Evolutionary conservation across 2,329 filamentous ascomycete genomes (phyloP), one percentile per base, ranked within the genome.

Genomic region (Orbilia ellipsospora): DNA sequence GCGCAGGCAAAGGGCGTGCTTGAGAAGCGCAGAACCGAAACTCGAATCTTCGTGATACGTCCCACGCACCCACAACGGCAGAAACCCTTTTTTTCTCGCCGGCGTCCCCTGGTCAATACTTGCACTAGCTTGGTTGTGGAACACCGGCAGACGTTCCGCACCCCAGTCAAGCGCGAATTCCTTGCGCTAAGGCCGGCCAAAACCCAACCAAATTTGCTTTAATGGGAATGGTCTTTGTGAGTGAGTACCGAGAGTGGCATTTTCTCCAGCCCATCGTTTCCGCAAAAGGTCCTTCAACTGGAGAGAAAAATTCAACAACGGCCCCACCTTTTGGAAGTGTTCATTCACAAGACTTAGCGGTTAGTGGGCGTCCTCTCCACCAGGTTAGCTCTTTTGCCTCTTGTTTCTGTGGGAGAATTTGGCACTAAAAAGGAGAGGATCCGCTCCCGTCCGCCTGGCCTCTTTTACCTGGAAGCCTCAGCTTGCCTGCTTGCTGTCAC

Each of bases 371-470:
- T 61, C 45, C 60, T 36, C 31, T 45, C 65, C 48, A 69, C 51
- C 50, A 44, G 59, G 67, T 48, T 72, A 65, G 62, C 51, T 42
- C 31, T 54, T 63, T 57, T 66, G 57, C 54, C 61, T 60, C 48
- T 45, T 8, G 51, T 65, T 20, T 54, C 44, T 42, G 48, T 66
- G 62, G 31, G 44, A 59, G 56, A 50, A 73, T 54, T 72, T 63
- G 72, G 60, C 64, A 68, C 64, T 75, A 65, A 75, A 75, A 75
- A 65, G 72, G 72, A 75, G 72, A 69, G 72, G 72, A 75, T 75
- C 72, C 72, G 72, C 72, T 75, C 64, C 72, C 64, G 64, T 69
- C 72, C 57, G 70, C 28, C 70, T 59, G 70, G 45, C 64, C 48
- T 52, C 55, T 69, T 59, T 69, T 51, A 23, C 23, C 48, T 26